Base-by-base conservation (phyloP, 495 filamentous ascomycete species). In the Penicillium bialowiezense region DNA sequence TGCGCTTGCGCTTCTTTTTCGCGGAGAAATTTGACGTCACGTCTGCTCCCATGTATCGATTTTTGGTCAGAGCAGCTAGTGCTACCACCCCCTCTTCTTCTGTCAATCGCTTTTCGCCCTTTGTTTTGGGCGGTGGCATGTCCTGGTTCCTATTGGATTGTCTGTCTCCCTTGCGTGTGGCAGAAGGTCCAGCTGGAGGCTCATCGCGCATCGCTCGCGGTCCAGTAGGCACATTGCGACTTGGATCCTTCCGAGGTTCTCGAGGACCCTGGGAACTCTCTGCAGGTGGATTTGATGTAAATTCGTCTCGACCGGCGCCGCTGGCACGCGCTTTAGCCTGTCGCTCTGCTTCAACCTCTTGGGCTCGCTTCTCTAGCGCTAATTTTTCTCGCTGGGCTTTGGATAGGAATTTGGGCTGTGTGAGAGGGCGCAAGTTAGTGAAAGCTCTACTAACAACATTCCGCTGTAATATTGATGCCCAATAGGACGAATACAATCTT, bases 1-100 rank as follows among this genome's bases (percentile, higher is more conserved):
- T 96, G 52, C 95, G 79, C 66, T 86, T 86, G 40, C 92, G 81
- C 75, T 97, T 98, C 78, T 97, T 97, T 77, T 96, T 95, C 7
- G 90, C 90, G 0, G 90, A 95, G 62, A 96, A 96, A 23, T 84
- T 96, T 3, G 89, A 95, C 39, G 84, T 85, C 51, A 87, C 81
- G 40, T 96, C 89, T 9, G 87, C 85, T 6, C 93, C 93, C 90
- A 98, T 96, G 60, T 98, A 98, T 40, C 87, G 76, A 38, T 90
- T 83, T 48, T 88, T 79, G 39, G 91, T 83, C 51, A 95, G 73
- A 14, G 83, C 82, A 19, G 88, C 87, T 66, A 93, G 88, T 10
- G 84, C 79, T 5, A 45, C 49, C 3, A 60, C 62, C 40, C 89
- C 86, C 49, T 91, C 90, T 41, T 80, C 76, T 18, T 83, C 75